Conservation (phyloP, 805 yeast species). For the Kazachstania taianensis region DNA sequence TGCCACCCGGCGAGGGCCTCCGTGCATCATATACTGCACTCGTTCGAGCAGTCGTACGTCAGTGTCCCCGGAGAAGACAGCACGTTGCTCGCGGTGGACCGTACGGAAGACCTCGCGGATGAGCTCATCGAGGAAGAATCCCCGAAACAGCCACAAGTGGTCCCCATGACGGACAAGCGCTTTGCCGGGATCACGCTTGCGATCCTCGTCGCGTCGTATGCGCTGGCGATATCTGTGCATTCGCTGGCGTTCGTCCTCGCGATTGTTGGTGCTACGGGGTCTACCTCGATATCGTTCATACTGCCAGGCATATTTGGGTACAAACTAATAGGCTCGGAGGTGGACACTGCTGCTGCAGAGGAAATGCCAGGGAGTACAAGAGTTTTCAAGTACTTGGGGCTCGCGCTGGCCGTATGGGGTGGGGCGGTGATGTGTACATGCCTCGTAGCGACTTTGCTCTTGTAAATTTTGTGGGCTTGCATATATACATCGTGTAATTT, state of each 20-base stretch:
- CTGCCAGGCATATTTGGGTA: slow-evolving; percentile 72
- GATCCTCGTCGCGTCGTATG: slow-evolving; percentile 40
- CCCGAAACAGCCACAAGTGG: slow-evolving; percentile 7
- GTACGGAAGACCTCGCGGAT: background rate
- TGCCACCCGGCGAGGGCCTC: slow-evolving; percentile 86
- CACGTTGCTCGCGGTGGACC: slow-evolving; percentile 1
- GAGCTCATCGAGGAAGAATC: slow-evolving; percentile 17
- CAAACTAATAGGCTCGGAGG: slow-evolving; percentile 20
- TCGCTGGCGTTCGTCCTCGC: slow-evolving; percentile 64
- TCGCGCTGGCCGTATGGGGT: slow-evolving; percentile 40
- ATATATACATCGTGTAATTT: no score
- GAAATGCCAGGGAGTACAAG: slow-evolving; percentile 23
- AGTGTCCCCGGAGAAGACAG: slow-evolving; percentile 1
- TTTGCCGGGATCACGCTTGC: slow-evolving; percentile 42
- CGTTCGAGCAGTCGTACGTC: slow-evolving; percentile 22
- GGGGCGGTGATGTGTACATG: slow-evolving; percentile 42
- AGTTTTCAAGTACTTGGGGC: slow-evolving; percentile 30
- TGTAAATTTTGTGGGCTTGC: slow-evolving; percentile 1
- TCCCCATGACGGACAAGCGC: slow-evolving; percentile 26
- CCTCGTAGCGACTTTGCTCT: slow-evolving; percentile 29
- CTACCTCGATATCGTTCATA: slow-evolving; percentile 67
- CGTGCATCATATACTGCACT: slow-evolving; percentile 58
- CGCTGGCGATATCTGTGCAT: slow-evolving; percentile 46
- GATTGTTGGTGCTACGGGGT: slow-evolving; percentile 75
- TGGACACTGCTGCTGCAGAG: slow-evolving; percentile 1